Conservation (phyloP, 1,139 yeast species). For the Pneumocystis murina region DNA sequence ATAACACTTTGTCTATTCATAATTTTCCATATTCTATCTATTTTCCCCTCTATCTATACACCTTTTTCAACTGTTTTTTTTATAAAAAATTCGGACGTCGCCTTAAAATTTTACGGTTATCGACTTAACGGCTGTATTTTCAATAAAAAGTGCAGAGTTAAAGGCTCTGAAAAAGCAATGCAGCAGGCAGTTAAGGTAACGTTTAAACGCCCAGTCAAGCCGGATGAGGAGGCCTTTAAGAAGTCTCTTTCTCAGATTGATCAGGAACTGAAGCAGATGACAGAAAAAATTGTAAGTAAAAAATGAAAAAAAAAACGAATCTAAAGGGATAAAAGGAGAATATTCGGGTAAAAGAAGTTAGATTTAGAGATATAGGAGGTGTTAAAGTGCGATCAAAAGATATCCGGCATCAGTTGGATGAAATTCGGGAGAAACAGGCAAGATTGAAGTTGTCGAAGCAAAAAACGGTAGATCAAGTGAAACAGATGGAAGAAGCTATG, state of each 20-base stretch:
- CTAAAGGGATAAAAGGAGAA: neutral
- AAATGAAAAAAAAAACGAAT: neutral
- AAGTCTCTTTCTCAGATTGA: conserved; percentile 17
- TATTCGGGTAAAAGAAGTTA: conserved; percentile 6
- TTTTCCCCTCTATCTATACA: no score
- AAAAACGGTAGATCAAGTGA: conserved; percentile 55
- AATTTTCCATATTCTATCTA: no score
- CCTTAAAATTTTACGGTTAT: no score
- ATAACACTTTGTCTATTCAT: no score
- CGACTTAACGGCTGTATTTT: no score
- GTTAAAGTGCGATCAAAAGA: conserved; percentile 41
- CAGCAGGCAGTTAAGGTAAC: neutral
- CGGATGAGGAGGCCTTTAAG: conserved; percentile 35
- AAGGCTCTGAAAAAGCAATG: neutral
- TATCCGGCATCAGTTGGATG: conserved; percentile 51
- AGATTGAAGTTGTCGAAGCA: conserved; percentile 57
- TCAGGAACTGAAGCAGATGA: neutral
- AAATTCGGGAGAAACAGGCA: conserved; percentile 52
- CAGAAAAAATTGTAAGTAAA: neutral
- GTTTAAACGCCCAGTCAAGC: conserved; percentile 21
- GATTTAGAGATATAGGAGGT: conserved; percentile 9
- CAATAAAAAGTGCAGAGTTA: no score
- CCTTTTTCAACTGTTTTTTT: no score
- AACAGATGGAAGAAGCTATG: conserved; percentile 50
- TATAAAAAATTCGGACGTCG: no score